Conservation (phyloP, 306 rosid species). For the Quercus berberidifolia region DNA sequence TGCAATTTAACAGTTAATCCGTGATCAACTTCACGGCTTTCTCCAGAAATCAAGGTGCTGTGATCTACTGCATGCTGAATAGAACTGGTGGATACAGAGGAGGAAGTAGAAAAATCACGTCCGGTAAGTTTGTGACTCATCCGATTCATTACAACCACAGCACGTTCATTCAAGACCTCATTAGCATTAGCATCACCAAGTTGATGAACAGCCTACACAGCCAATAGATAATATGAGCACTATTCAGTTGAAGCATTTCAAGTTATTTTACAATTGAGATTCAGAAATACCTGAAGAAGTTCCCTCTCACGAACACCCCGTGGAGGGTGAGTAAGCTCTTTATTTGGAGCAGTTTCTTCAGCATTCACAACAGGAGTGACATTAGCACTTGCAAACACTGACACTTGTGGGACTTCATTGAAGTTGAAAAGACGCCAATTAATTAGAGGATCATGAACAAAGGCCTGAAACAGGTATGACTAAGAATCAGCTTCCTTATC, state of each 20-base stretch:
- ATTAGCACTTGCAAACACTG: slow-evolving; percentile 61
- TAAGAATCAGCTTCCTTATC: slow-evolving; percentile 1
- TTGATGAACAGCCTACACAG: slow-evolving; percentile 84
- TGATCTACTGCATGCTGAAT: slow-evolving; percentile 63
- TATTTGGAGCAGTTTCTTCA: slow-evolving; percentile 67
- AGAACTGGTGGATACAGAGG: slow-evolving; percentile 54
- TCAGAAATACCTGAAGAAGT: slow-evolving; percentile 73
- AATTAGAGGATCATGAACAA: slow-evolving; percentile 96
- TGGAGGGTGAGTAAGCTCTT: slow-evolving; percentile 87
- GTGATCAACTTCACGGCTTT: slow-evolving; percentile 81
- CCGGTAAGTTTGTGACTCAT: slow-evolving; percentile 97
- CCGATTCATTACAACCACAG: slow-evolving; percentile 97
- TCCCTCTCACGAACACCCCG: slow-evolving; percentile 98
- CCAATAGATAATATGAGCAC: slow-evolving; percentile 29
- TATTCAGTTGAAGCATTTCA: slow-evolving; percentile 3
- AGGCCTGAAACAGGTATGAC: slow-evolving; percentile 59
- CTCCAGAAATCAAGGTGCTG: slow-evolving; percentile 69
- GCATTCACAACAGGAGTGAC: slow-evolving; percentile 64
- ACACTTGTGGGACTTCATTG: slow-evolving; percentile 96
- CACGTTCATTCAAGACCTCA: slow-evolving; percentile 96
- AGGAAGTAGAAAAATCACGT: slow-evolving; percentile 77
- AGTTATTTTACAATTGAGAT: slow-evolving; percentile 17
- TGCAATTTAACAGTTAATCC: slow-evolving; percentile 84
- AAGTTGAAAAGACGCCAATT: slow-evolving; percentile 99
- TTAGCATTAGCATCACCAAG: slow-evolving; percentile 99